phyloP scores from a whole-genome alignment of 805 yeast genomes.

The Hanseniaspora singularis region DNA sequence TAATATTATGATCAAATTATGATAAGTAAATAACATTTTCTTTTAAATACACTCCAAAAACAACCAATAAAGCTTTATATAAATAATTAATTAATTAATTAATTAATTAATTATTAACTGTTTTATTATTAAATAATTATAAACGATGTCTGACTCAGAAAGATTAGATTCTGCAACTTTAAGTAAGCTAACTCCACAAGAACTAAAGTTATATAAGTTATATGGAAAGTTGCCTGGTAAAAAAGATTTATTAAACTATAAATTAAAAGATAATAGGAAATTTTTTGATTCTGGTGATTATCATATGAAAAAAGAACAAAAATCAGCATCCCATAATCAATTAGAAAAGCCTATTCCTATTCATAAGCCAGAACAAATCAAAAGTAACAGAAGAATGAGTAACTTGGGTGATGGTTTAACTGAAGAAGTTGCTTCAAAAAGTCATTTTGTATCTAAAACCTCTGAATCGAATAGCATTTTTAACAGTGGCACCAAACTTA shows the following conservation, averaged over 20 bases:
- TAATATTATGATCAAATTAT: too few species aligned
- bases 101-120: too few species aligned
- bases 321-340: conserved; percentile 29
- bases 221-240: conserved; percentile 80
- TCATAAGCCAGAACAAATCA: conserved; percentile 23
- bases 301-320: conserved; percentile 57
- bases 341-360: conserved; percentile 22
- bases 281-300: conserved; percentile 92
- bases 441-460: neutral
- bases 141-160: conserved; percentile 5
- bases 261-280: conserved; percentile 66
- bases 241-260: conserved; percentile 61
- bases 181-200: conserved; percentile 56
- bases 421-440: conserved; percentile 15
- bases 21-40: too few species aligned
- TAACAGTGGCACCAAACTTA: too few species aligned
- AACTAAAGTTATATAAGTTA: conserved; percentile 59
- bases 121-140: neutral
- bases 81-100: too few species aligned
- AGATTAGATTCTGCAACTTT: conserved; percentile 11
- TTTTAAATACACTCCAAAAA: too few species aligned
- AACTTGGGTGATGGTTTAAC: conserved; percentile 20
- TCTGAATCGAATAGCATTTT: too few species aligned
- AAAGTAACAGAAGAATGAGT: conserved; percentile 28
- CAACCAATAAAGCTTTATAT: too few species aligned